Evolutionary conservation across 352 stramenopile genomes (phyloP).

Genomic region (Pythium graminicola): DNA sequence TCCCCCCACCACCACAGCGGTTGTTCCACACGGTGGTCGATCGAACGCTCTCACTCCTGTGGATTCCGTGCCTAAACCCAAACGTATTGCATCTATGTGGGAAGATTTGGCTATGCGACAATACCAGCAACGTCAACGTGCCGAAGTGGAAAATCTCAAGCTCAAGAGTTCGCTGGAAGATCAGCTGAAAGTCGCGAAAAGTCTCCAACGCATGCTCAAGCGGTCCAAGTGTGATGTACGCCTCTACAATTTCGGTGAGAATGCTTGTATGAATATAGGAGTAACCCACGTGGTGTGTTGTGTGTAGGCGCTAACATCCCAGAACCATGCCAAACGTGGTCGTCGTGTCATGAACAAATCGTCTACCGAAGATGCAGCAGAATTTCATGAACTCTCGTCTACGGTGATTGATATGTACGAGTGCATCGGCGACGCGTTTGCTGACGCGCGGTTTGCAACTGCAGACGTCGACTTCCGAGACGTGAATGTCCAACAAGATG

Average conservation of each 20-base stretch:
- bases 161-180: slow-evolving; percentile 47
- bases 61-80: neutral
- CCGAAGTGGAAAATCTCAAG: slow-evolving; percentile 50
- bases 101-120: slow-evolving; percentile 19
- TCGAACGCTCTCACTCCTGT: neutral
- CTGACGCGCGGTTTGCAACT: slow-evolving; percentile 15
- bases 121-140: slow-evolving; percentile 25
- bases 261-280: neutral
- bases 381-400: slow-evolving; percentile 9
- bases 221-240: slow-evolving; percentile 18
- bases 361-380: slow-evolving; percentile 1
- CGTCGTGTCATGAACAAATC: neutral
- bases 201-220: slow-evolving; percentile 22
- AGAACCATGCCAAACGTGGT: slow-evolving; percentile 12
- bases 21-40: neutral
- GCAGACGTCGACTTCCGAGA: slow-evolving; percentile 19
- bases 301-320: slow-evolving; percentile 4
- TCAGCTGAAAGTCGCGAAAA: slow-evolving; percentile 49
- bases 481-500: slow-evolving; percentile 6
- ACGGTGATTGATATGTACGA: slow-evolving; percentile 11
- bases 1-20: neutral
- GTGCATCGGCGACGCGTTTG: slow-evolving; percentile 7
- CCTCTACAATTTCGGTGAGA: neutral
- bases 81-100: slow-evolving; percentile 39
- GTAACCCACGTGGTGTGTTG: neutral